A percentile compares a stretch with the other conserved stretches of the same genome.
phyloP scores from a whole-genome alignment of 768 basidiomycete genomes.

The Suillus luteus region DNA sequence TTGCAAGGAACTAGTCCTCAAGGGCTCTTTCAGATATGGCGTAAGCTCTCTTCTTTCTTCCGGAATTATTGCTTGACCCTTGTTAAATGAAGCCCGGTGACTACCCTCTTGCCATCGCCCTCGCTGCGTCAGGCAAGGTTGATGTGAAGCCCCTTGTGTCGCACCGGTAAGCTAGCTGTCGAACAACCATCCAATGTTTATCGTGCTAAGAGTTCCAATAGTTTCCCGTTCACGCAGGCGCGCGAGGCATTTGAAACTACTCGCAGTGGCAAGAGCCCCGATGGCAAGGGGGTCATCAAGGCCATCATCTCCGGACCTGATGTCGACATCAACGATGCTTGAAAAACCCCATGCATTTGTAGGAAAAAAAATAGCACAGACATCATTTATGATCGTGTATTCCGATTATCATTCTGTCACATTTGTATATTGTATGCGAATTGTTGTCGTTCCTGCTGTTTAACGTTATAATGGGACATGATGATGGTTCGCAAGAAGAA shows the following conservation, averaged over 20 bases:
- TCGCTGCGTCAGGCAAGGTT: conserved; percentile 80
- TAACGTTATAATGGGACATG: too few species aligned
- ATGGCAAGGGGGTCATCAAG: conserved; percentile 90
- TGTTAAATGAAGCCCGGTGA: conserved; percentile 63
- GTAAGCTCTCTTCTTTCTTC: conserved; percentile 38
- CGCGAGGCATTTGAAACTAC: conserved; percentile 81
- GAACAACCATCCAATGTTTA: conserved; percentile 9
- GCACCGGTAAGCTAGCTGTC: conserved; percentile 57
- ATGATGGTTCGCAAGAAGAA: too few species aligned
- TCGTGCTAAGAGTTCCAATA: conserved; percentile 27
- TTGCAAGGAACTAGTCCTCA: conserved; percentile 78
- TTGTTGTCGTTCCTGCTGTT: not conserved
- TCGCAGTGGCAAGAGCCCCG: conserved; percentile 73
- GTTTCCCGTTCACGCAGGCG: conserved; percentile 78
- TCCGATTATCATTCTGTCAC: not conserved
- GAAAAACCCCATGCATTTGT: conserved; percentile 12
- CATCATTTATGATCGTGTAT: not conserved
- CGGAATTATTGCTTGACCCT: conserved; percentile 1
- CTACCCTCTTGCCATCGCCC: conserved; percentile 82
- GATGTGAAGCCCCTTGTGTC: conserved; percentile 88
- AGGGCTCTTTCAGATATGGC: conserved; percentile 92
- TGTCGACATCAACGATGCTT: conserved; percentile 46
- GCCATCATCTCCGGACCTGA: conserved; percentile 85
- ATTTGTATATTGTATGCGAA: not conserved
- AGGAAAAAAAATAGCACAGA: not conserved